phyloP scores from a whole-genome alignment of 164 flowering plant species.

The Cinnamomum micranthum region DNA sequence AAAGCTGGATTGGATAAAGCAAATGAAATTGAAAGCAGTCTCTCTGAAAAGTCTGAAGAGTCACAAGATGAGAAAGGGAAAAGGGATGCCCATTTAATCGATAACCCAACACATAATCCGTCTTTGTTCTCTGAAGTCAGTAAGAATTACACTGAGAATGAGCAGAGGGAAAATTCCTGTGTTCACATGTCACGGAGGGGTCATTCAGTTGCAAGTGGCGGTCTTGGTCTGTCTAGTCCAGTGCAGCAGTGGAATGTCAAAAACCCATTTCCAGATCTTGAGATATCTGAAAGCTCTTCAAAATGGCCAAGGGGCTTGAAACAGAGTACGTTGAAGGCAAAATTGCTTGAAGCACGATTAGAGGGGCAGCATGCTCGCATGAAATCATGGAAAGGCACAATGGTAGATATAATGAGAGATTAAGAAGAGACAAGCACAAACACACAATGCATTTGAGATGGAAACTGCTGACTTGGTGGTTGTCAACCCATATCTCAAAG shows the following conservation, averaged over 20 bases:
- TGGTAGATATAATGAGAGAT: not conserved
- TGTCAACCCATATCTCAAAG: no score
- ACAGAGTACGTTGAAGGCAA: slow-evolving; percentile 64
- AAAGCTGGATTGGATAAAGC: slow-evolving; percentile 15
- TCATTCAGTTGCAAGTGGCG: slow-evolving; percentile 14
- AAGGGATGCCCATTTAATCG: slow-evolving; percentile 21
- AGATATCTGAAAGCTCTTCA: slow-evolving; percentile 38
- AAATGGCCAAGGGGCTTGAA: slow-evolving; percentile 29
- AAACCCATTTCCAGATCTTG: slow-evolving; percentile 34
- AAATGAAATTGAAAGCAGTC: slow-evolving; percentile 15
- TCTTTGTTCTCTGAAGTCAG: slow-evolving; percentile 34
- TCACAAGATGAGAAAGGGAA: slow-evolving; percentile 26
- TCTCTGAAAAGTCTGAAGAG: slow-evolving; percentile 20
- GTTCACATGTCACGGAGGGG: slow-evolving; percentile 26
- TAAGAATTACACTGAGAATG: slow-evolving; percentile 28
- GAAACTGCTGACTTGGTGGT: no score
- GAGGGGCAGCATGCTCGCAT: slow-evolving; percentile 46
- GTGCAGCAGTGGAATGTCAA: slow-evolving; percentile 49
- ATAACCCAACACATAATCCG: slow-evolving; percentile 34
- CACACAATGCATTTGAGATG: no score
- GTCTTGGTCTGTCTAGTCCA: slow-evolving; percentile 33
- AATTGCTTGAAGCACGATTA: slow-evolving; percentile 74
- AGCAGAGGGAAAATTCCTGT: slow-evolving; percentile 31
- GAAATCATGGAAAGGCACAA: slow-evolving; percentile 28
- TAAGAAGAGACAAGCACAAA: not conserved